Percentiles rank a stretch among this genome's conserved stretches.
These are phyloP conservation scores for Rhizopogon vesiculosus DNA, from an alignment of 768 basidiomycete species.

Conservation along the genomic window DNA sequence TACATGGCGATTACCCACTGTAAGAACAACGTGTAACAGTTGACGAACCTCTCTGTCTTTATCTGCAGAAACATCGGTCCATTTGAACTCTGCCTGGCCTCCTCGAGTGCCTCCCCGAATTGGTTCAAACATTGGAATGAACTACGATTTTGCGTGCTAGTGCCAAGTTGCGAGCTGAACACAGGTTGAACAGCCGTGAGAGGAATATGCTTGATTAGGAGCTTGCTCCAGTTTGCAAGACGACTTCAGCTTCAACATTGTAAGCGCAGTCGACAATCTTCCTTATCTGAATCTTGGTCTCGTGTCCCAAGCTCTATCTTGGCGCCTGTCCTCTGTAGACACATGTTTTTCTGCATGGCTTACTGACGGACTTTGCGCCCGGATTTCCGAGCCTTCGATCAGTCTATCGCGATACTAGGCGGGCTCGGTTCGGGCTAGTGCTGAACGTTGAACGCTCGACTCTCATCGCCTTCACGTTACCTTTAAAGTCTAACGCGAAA, in stretches of 20 bases:
- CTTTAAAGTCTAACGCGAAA: not conserved
- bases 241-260: too few species aligned
- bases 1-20: slow-evolving; percentile 25
- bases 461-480: not conserved
- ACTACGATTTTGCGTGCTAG: not conserved
- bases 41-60: slow-evolving; percentile 81
- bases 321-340: too few species aligned
- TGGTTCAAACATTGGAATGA: slow-evolving; percentile 67
- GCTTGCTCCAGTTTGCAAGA: too few species aligned
- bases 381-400: not conserved
- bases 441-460: not conserved
- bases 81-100: slow-evolving; percentile 90
- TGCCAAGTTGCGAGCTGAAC: too few species aligned
- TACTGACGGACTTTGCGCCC: not conserved
- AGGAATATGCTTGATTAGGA: not conserved
- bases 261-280: too few species aligned
- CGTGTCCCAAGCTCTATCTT: too few species aligned
- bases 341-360: too few species aligned
- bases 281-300: too few species aligned
- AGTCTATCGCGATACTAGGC: not conserved
- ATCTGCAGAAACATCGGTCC: slow-evolving; percentile 86
- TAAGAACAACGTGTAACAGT: not conserved
- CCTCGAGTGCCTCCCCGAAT: slow-evolving; percentile 86
- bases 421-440: not conserved
- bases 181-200: not conserved